phyloP scores from a whole-genome alignment of 2,329 filamentous ascomycete species.

The Curvularia verruculosa region DNA sequence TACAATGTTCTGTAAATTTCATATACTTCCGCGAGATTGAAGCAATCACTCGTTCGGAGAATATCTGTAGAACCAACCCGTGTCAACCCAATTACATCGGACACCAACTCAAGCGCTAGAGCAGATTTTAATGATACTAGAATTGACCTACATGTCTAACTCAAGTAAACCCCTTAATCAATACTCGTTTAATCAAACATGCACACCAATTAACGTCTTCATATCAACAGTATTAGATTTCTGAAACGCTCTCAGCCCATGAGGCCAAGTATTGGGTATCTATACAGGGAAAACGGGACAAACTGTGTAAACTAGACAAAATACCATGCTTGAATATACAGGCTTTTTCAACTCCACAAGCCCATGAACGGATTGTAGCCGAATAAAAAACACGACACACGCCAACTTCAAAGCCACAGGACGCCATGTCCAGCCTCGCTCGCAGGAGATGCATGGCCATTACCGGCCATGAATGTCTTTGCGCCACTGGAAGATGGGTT shows the following conservation, averaged over 20 bases:
- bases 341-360: background rate
- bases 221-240: background rate
- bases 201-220: background rate
- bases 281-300: background rate
- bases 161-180: background rate
- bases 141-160: background rate
- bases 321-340: background rate
- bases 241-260: background rate
- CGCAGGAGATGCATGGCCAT: background rate
- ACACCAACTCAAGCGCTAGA: background rate
- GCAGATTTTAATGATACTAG: background rate
- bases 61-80: background rate
- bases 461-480: background rate
- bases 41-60: background rate
- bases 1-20: background rate
- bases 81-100: background rate
- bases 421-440: background rate
- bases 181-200: background rate
- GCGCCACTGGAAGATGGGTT: background rate
- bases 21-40: background rate
- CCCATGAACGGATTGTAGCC: background rate
- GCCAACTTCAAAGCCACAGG: background rate
- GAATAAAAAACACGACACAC: background rate
- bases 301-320: background rate
- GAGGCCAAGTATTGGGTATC: conserved; percentile 3